Percentiles rank a stretch among this genome's conserved stretches.
Evolutionary conservation across 2,329 filamentous ascomycete species (phyloP).

Genomic region (Dothidotthia symphoricarpi): DNA sequence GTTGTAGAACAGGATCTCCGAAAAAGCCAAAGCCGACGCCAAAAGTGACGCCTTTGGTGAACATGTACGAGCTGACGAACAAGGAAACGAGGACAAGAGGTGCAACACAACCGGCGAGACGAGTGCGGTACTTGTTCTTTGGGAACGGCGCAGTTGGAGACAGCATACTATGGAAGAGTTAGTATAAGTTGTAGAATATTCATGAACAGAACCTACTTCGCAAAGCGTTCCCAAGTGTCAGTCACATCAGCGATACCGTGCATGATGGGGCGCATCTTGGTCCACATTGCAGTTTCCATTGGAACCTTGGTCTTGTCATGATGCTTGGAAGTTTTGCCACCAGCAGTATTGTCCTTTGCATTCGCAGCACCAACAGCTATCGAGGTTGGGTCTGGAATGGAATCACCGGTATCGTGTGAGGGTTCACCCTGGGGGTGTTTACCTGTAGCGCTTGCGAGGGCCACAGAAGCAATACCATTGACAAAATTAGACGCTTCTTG

Average conservation of each 20-base stretch:
- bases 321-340: constrained; percentile 49
- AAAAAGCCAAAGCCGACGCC: constrained; percentile 74
- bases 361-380: constrained; percentile 55
- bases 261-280: constrained; percentile 72
- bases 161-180: constrained; percentile 38
- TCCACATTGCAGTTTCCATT: constrained; percentile 74
- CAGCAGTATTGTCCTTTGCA: constrained; percentile 54
- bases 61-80: constrained; percentile 52
- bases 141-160: constrained; percentile 52
- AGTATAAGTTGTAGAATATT: constrained; percentile 1
- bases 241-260: constrained; percentile 58
- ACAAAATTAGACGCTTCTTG: constrained; percentile 80
- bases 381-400: constrained; percentile 61
- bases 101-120: constrained; percentile 47
- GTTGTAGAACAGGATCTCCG: constrained; percentile 69
- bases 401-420: constrained; percentile 47
- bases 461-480: constrained; percentile 68
- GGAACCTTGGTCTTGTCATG: constrained; percentile 78
- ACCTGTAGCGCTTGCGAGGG: constrained; percentile 71
- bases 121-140: constrained; percentile 44
- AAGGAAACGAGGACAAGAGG: constrained; percentile 46
- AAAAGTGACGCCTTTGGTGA: constrained; percentile 64
- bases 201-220: constrained; percentile 47
- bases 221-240: constrained; percentile 64
- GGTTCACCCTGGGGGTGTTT: constrained; percentile 70